These are phyloP conservation scores for Penicillium nucicola DNA, from an alignment of 495 filamentous ascomycete genomes.

Conservation along the genomic window DNA sequence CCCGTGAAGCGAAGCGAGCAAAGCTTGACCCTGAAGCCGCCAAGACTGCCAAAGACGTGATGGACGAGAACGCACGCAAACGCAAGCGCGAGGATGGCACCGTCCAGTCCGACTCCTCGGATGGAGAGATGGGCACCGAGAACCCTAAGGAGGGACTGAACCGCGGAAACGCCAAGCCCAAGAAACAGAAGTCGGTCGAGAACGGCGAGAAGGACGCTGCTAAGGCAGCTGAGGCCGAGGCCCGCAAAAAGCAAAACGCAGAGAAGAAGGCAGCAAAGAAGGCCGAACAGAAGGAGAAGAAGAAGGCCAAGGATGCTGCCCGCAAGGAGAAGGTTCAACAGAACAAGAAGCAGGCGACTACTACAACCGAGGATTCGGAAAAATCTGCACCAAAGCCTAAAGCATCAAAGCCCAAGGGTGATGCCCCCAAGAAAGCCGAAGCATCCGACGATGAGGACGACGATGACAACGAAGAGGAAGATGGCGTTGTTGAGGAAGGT, in stretches of 20 bases:
- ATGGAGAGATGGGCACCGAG: slow-evolving; percentile 45
- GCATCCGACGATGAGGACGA: slow-evolving; percentile 19
- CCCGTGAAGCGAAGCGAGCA: slow-evolving; percentile 69
- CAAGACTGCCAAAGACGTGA: slow-evolving; percentile 78
- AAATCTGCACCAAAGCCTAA: slow-evolving; percentile 18
- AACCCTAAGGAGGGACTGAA: slow-evolving; percentile 39
- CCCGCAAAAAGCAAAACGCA: slow-evolving; percentile 41
- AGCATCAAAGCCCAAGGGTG: slow-evolving; percentile 23
- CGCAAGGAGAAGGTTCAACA: slow-evolving; percentile 42
- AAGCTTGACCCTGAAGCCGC: slow-evolving; percentile 83
- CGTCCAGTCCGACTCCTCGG: slow-evolving; percentile 36
- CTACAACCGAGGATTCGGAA: slow-evolving; percentile 13
- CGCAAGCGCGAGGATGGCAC: slow-evolving; percentile 57
- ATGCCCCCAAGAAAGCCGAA: slow-evolving; percentile 25
- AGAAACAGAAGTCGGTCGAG: slow-evolving; percentile 24
- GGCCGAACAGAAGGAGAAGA: slow-evolving; percentile 45
- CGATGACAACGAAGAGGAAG: slow-evolving; percentile 32
- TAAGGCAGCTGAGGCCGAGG: slow-evolving; percentile 38
- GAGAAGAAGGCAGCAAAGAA: slow-evolving; percentile 52
- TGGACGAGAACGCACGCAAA: slow-evolving; percentile 76
- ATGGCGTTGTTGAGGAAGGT: slow-evolving; percentile 43
- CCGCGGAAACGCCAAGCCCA: slow-evolving; percentile 29
- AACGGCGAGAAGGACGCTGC: slow-evolving; percentile 24
- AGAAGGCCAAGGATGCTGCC: slow-evolving; percentile 44
- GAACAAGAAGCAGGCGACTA: slow-evolving; percentile 31